Conservation (phyloP, 257 asterid genomes). For the Asclepias syriaca region DNA sequence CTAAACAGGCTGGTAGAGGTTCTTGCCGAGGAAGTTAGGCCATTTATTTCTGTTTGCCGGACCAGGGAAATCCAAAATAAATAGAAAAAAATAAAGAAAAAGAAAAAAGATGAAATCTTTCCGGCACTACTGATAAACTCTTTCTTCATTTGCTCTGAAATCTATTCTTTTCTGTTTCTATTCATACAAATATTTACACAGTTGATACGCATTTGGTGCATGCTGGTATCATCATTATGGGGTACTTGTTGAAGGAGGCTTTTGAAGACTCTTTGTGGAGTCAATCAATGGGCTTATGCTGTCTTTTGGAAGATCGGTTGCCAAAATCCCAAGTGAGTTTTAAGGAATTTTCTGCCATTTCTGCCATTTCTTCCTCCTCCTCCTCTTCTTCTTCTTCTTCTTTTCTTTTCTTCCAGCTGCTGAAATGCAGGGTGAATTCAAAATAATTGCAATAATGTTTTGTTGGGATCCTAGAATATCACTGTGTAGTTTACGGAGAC, state of each 20-base stretch:
- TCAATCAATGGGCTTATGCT: constrained; percentile 93
- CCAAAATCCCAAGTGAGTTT: constrained; percentile 84
- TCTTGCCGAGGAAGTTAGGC: constrained; percentile 98
- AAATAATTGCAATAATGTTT: constrained; percentile 3
- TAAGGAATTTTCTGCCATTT: constrained; percentile 2
- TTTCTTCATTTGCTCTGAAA: constrained; percentile 8
- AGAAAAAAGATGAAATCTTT: constrained; percentile 13
- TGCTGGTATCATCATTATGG: constrained; percentile 44
- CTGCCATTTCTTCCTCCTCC: not conserved
- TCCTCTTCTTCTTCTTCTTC: not conserved
- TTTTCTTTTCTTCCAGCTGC: not conserved
- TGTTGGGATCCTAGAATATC: constrained; percentile 10
- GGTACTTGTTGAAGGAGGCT: constrained; percentile 88
- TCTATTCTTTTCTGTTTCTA: constrained; percentile 9
- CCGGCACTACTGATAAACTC: constrained; percentile 17
- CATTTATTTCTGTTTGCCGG: constrained; percentile 12
- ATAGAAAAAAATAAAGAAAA: too few relatives aligned
- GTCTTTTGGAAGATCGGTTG: constrained; percentile 92
- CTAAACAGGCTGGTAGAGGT: constrained; percentile 97
- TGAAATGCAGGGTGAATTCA: constrained; percentile 8
- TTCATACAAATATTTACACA: constrained; percentile 7
- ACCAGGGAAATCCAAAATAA: not conserved
- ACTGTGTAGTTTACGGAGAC: constrained; percentile 2
- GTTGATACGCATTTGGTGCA: constrained; percentile 20
- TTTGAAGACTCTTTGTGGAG: constrained; percentile 92